Percentiles rank a stretch among this genome's conserved stretches.
Evolutionary conservation across 176 grass and related monocot species (phyloP).

Genomic region (Triticum timopheevii): DNA sequence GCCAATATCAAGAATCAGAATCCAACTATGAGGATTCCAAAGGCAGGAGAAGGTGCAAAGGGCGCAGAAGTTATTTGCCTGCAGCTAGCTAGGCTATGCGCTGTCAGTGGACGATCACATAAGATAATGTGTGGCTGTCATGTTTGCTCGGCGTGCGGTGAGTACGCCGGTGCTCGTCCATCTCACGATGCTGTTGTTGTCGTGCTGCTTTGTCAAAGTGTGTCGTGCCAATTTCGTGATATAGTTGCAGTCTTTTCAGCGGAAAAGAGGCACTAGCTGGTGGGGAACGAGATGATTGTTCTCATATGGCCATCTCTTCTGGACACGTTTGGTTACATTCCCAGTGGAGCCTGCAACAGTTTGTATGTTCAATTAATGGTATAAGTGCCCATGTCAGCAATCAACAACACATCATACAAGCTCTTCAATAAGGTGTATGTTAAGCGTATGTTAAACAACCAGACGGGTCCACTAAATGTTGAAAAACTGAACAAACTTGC

Average conservation of each 20-base stretch:
- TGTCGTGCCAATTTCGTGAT: not conserved
- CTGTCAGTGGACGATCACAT: not conserved
- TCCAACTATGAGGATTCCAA: not conserved
- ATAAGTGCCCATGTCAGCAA: too few relatives aligned
- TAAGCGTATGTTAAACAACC: too few relatives aligned
- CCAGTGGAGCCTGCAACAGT: too few relatives aligned
- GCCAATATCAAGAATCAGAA: not conserved
- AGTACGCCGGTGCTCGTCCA: not conserved
- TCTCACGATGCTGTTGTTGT: not conserved
- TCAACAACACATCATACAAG: too few relatives aligned
- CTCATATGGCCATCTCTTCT: not conserved
- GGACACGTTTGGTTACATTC: too few relatives aligned
- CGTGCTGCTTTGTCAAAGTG: too few relatives aligned
- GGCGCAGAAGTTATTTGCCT: not conserved
- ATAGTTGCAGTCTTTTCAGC: not conserved
- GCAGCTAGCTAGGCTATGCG: not conserved
- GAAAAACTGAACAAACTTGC: too few relatives aligned
- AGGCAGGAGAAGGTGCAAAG: not conserved
- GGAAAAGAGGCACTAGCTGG: not conserved
- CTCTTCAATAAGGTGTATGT: too few relatives aligned
- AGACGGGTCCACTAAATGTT: too few relatives aligned
- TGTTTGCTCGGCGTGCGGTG: not conserved
- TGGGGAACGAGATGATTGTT: not conserved
- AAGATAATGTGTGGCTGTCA: not conserved
- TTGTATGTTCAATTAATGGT: too few relatives aligned